These are phyloP conservation scores for Curvularia hawaiiensis DNA, from an alignment of 2,329 filamentous ascomycete species.

Conservation along the genomic window DNA sequence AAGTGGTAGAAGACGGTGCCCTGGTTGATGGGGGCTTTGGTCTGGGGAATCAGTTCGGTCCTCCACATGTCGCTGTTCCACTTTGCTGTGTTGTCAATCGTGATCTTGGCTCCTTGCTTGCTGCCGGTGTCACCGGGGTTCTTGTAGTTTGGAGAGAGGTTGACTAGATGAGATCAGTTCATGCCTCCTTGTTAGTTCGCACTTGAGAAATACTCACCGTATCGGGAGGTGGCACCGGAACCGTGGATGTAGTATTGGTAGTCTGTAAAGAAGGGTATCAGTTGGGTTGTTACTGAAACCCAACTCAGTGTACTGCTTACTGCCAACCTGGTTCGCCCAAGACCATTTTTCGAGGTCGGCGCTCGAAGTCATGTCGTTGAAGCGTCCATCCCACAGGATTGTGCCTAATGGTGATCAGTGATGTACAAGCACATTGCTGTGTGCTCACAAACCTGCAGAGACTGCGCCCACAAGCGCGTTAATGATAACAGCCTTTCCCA, in stretches of 20 bases:
- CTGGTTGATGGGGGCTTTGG: conserved; percentile 65
- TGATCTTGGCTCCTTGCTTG: conserved; percentile 70
- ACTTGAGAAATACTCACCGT: conserved; percentile 39
- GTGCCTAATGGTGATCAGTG: conserved; percentile 43
- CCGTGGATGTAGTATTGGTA: conserved; percentile 80
- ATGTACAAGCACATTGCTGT: not conserved
- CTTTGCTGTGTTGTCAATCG: conserved; percentile 66
- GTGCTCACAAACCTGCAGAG: conserved; percentile 33
- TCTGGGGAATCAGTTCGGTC: conserved; percentile 76
- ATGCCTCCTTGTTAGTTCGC: not conserved
- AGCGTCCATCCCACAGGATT: conserved; percentile 68
- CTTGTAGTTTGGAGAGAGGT: conserved; percentile 64
- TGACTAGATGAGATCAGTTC: conserved; percentile 48
- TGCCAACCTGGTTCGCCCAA: conserved; percentile 68
- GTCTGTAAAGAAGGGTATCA: conserved; percentile 28
- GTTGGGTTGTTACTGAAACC: not conserved
- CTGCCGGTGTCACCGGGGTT: conserved; percentile 68
- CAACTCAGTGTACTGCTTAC: conserved; percentile 58
- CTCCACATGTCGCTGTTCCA: conserved; percentile 79
- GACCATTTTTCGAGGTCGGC: conserved; percentile 66
- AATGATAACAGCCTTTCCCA: conserved; percentile 36
- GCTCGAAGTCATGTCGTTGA: conserved; percentile 63
- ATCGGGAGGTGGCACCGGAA: conserved; percentile 58
- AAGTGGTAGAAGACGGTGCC: conserved; percentile 76
- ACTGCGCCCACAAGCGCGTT: conserved; percentile 40